Evolutionary conservation across 305 asterid genomes (phyloP).

Genomic region (Fraxinus platypoda): DNA sequence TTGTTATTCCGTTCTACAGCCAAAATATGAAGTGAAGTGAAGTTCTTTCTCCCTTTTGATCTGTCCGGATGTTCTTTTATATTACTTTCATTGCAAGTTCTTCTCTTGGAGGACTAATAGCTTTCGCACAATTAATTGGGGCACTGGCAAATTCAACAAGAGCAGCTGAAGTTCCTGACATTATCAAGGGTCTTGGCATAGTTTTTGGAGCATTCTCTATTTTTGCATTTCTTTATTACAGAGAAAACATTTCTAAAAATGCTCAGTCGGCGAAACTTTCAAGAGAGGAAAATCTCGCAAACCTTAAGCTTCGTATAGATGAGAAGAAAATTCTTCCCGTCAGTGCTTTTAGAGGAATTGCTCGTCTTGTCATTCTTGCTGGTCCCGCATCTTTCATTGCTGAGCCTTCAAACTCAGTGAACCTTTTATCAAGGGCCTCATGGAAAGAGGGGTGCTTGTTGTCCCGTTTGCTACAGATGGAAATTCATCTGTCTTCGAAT

Average conservation of each 20-base stretch:
- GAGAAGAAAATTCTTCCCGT: slow-evolving; percentile 63
- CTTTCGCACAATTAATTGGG: slow-evolving; percentile 58
- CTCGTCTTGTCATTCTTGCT: slow-evolving; percentile 80
- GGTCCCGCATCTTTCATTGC: slow-evolving; percentile 74
- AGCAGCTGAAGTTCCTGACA: slow-evolving; percentile 60
- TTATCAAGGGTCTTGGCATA: slow-evolving; percentile 65
- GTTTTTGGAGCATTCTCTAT: slow-evolving; percentile 68
- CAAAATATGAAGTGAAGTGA: slow-evolving; percentile 86
- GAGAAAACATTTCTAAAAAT: slow-evolving; percentile 67
- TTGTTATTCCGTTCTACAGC: slow-evolving; percentile 73
- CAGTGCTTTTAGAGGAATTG: slow-evolving; percentile 79
- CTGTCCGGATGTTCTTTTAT: slow-evolving; percentile 93
- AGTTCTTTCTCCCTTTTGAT: slow-evolving; percentile 87
- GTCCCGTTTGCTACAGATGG: slow-evolving; percentile 81
- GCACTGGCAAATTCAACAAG: slow-evolving; percentile 78
- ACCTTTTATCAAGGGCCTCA: slow-evolving; percentile 64
- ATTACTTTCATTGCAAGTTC: slow-evolving; percentile 80
- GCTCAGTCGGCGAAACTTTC: slow-evolving; percentile 71
- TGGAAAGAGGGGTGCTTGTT: slow-evolving; percentile 81
- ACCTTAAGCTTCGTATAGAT: slow-evolving; percentile 77
- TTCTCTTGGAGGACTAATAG: slow-evolving; percentile 77
- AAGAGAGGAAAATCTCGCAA: slow-evolving; percentile 81
- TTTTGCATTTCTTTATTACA: slow-evolving; percentile 78
- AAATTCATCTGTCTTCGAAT: slow-evolving; percentile 49
- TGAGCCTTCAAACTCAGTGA: slow-evolving; percentile 64